These are phyloP conservation scores for Lactarius hatsudake DNA, from an alignment of 768 basidiomycete species.

Conservation along the genomic window DNA sequence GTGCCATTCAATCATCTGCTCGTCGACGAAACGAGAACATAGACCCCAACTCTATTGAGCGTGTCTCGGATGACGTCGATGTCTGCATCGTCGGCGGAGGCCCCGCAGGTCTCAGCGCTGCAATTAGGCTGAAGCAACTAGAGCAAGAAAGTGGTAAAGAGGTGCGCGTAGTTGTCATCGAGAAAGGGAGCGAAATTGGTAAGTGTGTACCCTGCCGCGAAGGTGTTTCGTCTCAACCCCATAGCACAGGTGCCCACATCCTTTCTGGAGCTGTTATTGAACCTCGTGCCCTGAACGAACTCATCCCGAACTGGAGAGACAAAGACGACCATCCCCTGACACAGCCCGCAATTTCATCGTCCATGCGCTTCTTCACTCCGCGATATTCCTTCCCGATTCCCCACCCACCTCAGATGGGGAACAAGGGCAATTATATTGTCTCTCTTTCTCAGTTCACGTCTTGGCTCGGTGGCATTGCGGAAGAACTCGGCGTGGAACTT, in stretches of 20 bases:
- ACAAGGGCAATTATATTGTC: constrained; percentile 89
- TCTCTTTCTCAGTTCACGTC: constrained; percentile 86
- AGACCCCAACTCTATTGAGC: constrained; percentile 65
- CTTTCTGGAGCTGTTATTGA: constrained; percentile 96
- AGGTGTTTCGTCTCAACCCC: neutral
- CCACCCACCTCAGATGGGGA: constrained; percentile 96
- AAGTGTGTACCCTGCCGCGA: constrained; percentile 36
- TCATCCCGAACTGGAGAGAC: constrained; percentile 81
- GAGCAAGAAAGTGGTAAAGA: constrained; percentile 76
- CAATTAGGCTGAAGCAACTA: constrained; percentile 92
- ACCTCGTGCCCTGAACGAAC: constrained; percentile 84
- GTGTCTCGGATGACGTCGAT: constrained; percentile 89
- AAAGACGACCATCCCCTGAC: constrained; percentile 71
- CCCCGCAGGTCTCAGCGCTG: constrained; percentile 94
- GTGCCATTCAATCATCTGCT: constrained; percentile 32
- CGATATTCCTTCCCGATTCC: constrained; percentile 75
- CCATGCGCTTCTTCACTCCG: constrained; percentile 83
- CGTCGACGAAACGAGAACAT: constrained; percentile 38
- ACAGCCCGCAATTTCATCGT: constrained; percentile 71
- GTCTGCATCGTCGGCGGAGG: constrained; percentile 97
- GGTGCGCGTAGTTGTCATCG: constrained; percentile 87
- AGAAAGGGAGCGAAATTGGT: constrained; percentile 95
- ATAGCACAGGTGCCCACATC: constrained; percentile 75
- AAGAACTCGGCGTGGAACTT: constrained; percentile 86
- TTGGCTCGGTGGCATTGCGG: constrained; percentile 87